A percentile compares a stretch with the other conserved stretches of the same genome.
These are phyloP conservation scores for Agroathelia rolfsii DNA, from an alignment of 1,284 basidiomycete genomes.

Conservation along the genomic window DNA sequence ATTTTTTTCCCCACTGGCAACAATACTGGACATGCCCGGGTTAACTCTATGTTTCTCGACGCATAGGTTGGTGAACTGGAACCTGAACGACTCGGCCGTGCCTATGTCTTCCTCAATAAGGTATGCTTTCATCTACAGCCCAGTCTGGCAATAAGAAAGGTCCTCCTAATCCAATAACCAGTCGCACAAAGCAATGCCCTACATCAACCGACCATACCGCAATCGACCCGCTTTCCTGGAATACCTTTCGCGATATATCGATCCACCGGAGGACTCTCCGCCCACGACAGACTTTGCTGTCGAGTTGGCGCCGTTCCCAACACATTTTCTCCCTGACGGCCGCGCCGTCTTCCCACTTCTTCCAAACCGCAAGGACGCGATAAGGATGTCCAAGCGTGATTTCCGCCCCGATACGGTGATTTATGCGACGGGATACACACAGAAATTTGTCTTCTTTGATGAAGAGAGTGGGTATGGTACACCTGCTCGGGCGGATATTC, in stretches of 20 bases:
- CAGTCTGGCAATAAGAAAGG: constrained; percentile 2
- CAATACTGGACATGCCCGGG: neutral
- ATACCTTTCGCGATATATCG: constrained; percentile 42
- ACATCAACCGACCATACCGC: constrained; percentile 50
- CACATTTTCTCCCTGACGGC: constrained; percentile 34
- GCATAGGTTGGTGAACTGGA: constrained; percentile 45
- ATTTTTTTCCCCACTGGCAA: constrained; percentile 6
- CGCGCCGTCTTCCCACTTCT: constrained; percentile 39
- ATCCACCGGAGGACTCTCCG: constrained; percentile 40
- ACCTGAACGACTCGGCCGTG: constrained; percentile 47
- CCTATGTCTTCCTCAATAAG: constrained; percentile 42
- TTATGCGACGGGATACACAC: constrained; percentile 44
- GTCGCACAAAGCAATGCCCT: constrained; percentile 49
- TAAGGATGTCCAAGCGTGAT: constrained; percentile 31
- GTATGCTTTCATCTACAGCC: constrained; percentile 15
- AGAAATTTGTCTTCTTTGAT: constrained; percentile 44
- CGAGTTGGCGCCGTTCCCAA: constrained; percentile 53
- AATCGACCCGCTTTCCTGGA: constrained; percentile 34
- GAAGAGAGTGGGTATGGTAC: constrained; percentile 33
- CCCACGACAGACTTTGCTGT: constrained; percentile 40
- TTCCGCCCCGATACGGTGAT: constrained; percentile 42
- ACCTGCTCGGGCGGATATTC: constrained; percentile 39
- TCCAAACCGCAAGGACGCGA: constrained; percentile 33
- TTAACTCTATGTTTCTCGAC: neutral
- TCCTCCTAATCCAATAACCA: constrained; percentile 13